Base-by-base conservation (phyloP, 306 rosid species). In the Medicago lupulina region DNA sequence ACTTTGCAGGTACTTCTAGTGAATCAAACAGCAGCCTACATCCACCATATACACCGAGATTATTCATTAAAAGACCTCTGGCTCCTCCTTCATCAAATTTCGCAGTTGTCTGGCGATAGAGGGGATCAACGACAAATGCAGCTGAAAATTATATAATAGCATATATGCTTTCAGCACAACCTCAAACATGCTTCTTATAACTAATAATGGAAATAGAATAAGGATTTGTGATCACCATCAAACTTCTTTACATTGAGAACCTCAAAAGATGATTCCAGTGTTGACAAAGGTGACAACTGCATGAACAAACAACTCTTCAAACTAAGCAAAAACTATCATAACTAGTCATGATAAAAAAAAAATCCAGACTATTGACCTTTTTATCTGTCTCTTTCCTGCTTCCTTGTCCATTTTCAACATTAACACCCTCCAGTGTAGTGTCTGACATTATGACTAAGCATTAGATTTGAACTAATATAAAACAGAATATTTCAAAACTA, bases 21-120 rank as follows among this genome's bases (percentile, higher is more conserved):
- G 99, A 92, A 85, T 95, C 99, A 82, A 95, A 92, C 71, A 92
- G 97, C 73, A 95, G 86, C 80, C 87, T 88, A 86, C 99, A 92
- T 66, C 86, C 87, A 80, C 95, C 93, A 81, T 87, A 95, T 11
- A 95, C 88, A 55, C 99, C 91, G 11, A 95, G 97, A 86, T 95
- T 95, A 75, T 89, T 95, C 97, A 95, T 85, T 68, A 92, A 81
- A 67, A 92, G 93, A 82, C 97, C 99, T 89, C 84, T 89, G 60
- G 99, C 99, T 80, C 99, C 99, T 39, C 99, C 99, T 89, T 95
- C 99, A 49, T 95, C 97, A 70, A 95, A 95, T 82, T 92, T 93
- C 69, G 97, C 96, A 9, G 99, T 87, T 44, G 99, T 92, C 81
- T 95, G 96, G 80, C 91, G 96, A 83, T 92, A 95, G 63, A 95